A percentile compares a stretch with the other conserved stretches of the same genome.
phyloP scores from a whole-genome alignment of 1,284 basidiomycete species.

The Cryptococcus floricola region DNA sequence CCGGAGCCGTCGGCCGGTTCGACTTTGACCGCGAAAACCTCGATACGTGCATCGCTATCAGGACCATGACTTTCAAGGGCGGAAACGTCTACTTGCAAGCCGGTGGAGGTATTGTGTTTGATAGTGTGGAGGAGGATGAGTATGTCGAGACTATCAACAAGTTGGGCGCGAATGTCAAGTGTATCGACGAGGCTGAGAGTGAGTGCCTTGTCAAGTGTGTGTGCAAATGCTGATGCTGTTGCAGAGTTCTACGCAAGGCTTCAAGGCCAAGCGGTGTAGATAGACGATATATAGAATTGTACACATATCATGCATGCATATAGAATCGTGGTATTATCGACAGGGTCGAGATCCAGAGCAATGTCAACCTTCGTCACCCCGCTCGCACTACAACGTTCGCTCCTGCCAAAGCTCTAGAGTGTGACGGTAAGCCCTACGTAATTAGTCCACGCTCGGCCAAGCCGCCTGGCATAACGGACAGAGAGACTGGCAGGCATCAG shows the following conservation, averaged over 20 bases:
- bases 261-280: conserved; percentile 8
- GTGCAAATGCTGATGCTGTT: neutral
- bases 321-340: no score
- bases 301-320: no score
- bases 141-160: conserved; percentile 96
- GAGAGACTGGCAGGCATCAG: no score
- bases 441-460: no score
- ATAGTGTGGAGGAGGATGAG: conserved; percentile 96
- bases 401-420: no score
- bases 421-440: no score
- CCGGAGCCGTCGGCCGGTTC: conserved; percentile 94
- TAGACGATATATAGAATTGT: neutral
- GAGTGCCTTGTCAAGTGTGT: conserved; percentile 45
- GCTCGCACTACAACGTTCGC: no score
- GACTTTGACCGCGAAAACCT: conserved; percentile 93
- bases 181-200: conserved; percentile 87
- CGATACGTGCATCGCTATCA: conserved; percentile 98
- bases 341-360: no score
- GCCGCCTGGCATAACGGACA: no score
- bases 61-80: conserved; percentile 96
- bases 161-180: conserved; percentile 77
- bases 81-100: conserved; percentile 91
- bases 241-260: conserved; percentile 28
- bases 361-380: no score
- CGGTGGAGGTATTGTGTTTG: conserved; percentile 95